A percentile compares a stretch with the other conserved stretches of the same genome.
phyloP scores from a whole-genome alignment of 140 eudicot species.

The Anethum foeniculum region DNA sequence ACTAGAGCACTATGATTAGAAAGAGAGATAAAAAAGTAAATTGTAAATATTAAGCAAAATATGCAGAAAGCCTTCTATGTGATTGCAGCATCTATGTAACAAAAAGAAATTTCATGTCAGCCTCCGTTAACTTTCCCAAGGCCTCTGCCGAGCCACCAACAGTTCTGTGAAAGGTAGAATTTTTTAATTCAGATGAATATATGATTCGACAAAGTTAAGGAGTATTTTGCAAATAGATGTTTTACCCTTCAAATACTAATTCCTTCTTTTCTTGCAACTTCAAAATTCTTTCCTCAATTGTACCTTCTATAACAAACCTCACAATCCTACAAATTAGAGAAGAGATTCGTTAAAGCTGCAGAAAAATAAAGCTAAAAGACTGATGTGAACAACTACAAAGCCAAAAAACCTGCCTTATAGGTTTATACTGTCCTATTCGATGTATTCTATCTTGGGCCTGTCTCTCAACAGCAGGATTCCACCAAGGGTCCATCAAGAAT shows the following conservation, averaged over 20 bases:
- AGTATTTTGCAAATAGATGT: not conserved
- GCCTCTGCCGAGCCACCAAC: conserved; percentile 91
- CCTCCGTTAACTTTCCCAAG: conserved; percentile 71
- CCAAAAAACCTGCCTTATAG: conserved; percentile 47
- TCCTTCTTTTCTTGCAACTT: conserved; percentile 96
- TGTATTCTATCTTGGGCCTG: conserved; percentile 97
- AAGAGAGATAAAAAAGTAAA: not conserved
- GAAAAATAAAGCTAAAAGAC: not conserved
- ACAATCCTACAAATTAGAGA: conserved; percentile 47
- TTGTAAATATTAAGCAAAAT: not conserved
- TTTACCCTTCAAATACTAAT: conserved; percentile 85
- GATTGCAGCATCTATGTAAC: conserved; percentile 21
- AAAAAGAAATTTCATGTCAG: conserved; percentile 81
- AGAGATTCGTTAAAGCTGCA: not conserved
- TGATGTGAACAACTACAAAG: not conserved
- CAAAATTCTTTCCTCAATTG: conserved; percentile 90
- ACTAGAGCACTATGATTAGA: not conserved
- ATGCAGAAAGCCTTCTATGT: not conserved
- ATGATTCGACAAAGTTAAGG: not conserved
- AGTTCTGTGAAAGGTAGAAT: conserved; percentile 40
- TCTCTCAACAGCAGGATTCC: conserved; percentile 97
- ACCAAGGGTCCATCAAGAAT: conserved; percentile 99
- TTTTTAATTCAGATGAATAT: not conserved
- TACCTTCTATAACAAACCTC: conserved; percentile 77
- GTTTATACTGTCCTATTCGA: conserved; percentile 89